A percentile compares a stretch with the other conserved stretches of the same genome.
phyloP scores from a whole-genome alignment of 2,329 filamentous ascomycete species.

The Ophiostoma tasmaniense region DNA sequence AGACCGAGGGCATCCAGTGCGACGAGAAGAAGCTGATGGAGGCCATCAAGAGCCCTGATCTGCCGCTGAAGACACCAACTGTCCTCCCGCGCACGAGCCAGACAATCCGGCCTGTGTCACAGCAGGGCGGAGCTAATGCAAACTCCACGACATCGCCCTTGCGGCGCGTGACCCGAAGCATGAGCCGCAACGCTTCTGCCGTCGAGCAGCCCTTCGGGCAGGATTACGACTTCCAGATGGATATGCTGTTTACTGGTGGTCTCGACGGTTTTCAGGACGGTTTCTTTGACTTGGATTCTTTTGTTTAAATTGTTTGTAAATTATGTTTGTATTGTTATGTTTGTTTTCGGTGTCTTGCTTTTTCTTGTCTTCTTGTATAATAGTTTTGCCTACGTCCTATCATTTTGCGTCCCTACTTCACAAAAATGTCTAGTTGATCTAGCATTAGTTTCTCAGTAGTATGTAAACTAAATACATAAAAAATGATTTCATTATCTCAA shows the following conservation, averaged over 20 bases:
- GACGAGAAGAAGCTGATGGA: constrained; percentile 8
- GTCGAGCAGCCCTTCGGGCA: not conserved
- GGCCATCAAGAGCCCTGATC: not conserved
- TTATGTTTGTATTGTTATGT: not conserved
- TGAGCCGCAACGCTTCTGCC: constrained; percentile 11
- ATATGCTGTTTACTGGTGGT: not conserved
- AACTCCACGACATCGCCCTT: not conserved
- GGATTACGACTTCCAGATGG: not conserved
- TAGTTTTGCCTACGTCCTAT: not conserved
- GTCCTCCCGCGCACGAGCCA: not conserved
- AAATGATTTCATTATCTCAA: too few species aligned
- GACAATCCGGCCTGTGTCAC: not conserved
- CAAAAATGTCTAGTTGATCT: not conserved
- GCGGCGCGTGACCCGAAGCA: constrained; percentile 18
- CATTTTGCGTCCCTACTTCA: too few species aligned
- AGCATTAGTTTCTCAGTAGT: not conserved
- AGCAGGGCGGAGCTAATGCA: not conserved
- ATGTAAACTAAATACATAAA: too few species aligned
- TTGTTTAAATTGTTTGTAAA: not conserved
- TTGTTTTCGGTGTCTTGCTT: not conserved
- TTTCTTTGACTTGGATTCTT: not conserved
- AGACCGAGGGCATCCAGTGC: not conserved
- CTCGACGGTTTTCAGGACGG: not conserved
- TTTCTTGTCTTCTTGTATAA: not conserved
- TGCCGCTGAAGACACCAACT: not conserved